These are phyloP conservation scores for Fragilariopsis cylindrus DNA, from an alignment of 108 stramenopile genomes.

Conservation along the genomic window DNA sequence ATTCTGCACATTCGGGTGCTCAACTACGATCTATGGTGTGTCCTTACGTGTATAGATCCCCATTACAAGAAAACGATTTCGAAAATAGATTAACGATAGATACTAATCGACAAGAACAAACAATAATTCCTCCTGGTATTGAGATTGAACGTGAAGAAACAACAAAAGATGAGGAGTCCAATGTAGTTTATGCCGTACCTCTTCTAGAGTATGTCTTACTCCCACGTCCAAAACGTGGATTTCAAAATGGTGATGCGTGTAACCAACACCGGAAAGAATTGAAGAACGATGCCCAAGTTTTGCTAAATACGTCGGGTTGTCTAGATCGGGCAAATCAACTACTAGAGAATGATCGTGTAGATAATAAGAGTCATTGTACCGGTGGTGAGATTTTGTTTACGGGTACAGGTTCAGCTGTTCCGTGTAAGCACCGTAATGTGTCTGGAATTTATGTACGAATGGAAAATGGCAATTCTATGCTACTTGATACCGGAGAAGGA, in stretches of 20 bases:
- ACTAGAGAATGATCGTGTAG: background rate
- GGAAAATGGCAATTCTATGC: constrained; percentile 60
- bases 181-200: constrained; percentile 33
- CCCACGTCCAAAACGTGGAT: constrained; percentile 54
- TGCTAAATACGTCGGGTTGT: constrained; percentile 24
- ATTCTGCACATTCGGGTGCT: constrained; percentile 55
- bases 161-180: background rate
- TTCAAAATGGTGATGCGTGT: constrained; percentile 8
- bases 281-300: background rate
- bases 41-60: constrained; percentile 46
- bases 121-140: background rate
- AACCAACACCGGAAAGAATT: constrained; percentile 7
- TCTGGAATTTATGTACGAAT: constrained; percentile 82
- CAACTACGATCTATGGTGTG: constrained; percentile 46
- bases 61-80: constrained; percentile 14
- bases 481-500: constrained; percentile 96
- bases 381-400: constrained; percentile 82
- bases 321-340: constrained; percentile 1
- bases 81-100: background rate
- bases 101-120: background rate
- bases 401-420: constrained; percentile 97
- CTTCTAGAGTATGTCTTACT: constrained; percentile 69
- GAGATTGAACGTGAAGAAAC: constrained; percentile 4
- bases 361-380: background rate
- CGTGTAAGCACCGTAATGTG: constrained; percentile 97